Evolutionary conservation across 805 yeast genomes (phyloP).

Genomic region (Kluyveromyces nonfermentans): DNA sequence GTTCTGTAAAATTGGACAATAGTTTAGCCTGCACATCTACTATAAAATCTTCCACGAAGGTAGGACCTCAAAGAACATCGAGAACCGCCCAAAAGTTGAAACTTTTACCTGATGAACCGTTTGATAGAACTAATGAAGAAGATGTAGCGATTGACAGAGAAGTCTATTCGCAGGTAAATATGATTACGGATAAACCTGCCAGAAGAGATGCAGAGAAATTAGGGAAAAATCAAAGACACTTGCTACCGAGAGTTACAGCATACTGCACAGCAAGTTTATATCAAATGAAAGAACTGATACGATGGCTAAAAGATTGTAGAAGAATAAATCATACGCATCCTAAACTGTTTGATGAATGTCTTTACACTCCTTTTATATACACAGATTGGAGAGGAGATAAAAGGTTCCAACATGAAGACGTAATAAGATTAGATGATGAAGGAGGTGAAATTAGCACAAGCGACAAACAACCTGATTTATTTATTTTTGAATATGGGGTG

Average conservation of each 20-base stretch:
- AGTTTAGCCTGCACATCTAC: background rate
- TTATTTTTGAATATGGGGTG: conserved; percentile 95
- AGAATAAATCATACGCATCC: conserved; percentile 71
- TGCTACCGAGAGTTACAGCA: conserved; percentile 89
- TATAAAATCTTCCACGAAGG: conserved; percentile 24
- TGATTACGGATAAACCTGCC: conserved; percentile 81
- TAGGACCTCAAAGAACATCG: conserved; percentile 67
- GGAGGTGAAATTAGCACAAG: conserved; percentile 93
- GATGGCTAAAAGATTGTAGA: conserved; percentile 78
- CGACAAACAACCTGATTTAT: conserved; percentile 65
- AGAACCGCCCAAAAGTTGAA: conserved; percentile 67
- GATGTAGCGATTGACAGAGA: conserved; percentile 30
- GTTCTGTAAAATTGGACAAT: background rate
- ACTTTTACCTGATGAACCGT: conserved; percentile 53
- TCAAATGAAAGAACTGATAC: conserved; percentile 72
- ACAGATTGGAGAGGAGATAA: conserved; percentile 65
- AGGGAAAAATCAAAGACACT: conserved; percentile 64
- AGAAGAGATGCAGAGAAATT: conserved; percentile 88
- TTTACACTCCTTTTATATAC: conserved; percentile 81
- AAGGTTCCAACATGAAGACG: conserved; percentile 33
- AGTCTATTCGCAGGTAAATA: conserved; percentile 74
- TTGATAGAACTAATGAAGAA: conserved; percentile 18
- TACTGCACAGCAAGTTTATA: conserved; percentile 94
- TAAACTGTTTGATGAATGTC: conserved; percentile 85
- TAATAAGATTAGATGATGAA: conserved; percentile 76